Percentiles rank a stretch among this genome's conserved stretches.
phyloP scores from a whole-genome alignment of 2,329 filamentous ascomycete species.

The Corinectria fuckeliana region DNA sequence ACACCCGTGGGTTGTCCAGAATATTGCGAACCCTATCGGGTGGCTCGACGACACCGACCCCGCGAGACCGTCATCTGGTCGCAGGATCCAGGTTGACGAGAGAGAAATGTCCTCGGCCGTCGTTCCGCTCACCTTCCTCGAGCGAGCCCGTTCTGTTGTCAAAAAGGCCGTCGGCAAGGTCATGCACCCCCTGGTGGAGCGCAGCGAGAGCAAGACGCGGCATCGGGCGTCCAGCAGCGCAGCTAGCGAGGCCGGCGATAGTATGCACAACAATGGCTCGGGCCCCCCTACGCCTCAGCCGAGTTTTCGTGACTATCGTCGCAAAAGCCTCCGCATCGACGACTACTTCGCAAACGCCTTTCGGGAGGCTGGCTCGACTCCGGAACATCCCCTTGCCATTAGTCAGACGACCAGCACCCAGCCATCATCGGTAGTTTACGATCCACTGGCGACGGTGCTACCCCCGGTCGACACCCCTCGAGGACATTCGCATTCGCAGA shows the following conservation, averaged over 20 bases:
- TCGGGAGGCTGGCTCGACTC: slow-evolving; percentile 41
- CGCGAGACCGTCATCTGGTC: slow-evolving; percentile 75
- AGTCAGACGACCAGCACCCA: slow-evolving; percentile 34
- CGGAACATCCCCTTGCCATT: slow-evolving; percentile 35
- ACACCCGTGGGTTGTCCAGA: slow-evolving; percentile 88
- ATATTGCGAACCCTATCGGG: slow-evolving; percentile 72
- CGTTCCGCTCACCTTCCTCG: slow-evolving; percentile 84
- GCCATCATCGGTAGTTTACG: slow-evolving; percentile 43
- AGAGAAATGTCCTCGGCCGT: slow-evolving; percentile 90
- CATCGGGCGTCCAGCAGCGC: slow-evolving; percentile 66
- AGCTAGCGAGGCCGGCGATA: slow-evolving; percentile 68
- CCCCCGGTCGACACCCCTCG: slow-evolving; percentile 38
- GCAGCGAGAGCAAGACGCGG: slow-evolving; percentile 60
- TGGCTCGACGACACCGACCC: slow-evolving; percentile 98
- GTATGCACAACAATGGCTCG: slow-evolving; percentile 47
- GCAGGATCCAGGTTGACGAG: slow-evolving; percentile 90
- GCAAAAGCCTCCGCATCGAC: slow-evolving; percentile 61
- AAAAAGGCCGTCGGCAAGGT: slow-evolving; percentile 71
- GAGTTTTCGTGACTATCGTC: slow-evolving; percentile 54
- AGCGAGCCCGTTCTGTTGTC: slow-evolving; percentile 81
- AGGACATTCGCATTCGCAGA: slow-evolving; percentile 35
- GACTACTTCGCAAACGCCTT: slow-evolving; percentile 57
- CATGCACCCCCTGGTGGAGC: slow-evolving; percentile 65
- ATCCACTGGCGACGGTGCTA: slow-evolving; percentile 49
- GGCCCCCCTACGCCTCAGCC: slow-evolving; percentile 58